A percentile compares a stretch with the other conserved stretches of the same genome.
Evolutionary conservation across 805 yeast species (phyloP).

Genomic region (Wickerhamomyces xylosicus): DNA sequence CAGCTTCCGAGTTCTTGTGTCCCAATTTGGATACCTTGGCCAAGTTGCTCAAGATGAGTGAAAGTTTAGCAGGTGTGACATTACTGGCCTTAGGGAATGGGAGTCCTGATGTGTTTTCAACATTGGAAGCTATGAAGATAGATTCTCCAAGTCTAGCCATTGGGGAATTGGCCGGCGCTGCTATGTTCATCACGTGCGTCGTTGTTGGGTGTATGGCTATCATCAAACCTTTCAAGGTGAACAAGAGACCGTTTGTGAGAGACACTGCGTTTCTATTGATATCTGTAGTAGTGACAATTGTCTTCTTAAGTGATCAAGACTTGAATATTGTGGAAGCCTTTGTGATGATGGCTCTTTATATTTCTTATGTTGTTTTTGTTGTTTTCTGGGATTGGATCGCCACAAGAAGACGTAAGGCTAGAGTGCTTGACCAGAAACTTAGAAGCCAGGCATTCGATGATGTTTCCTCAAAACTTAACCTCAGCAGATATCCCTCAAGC

Average conservation of each 20-base stretch:
- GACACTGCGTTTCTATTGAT: conserved; percentile 53
- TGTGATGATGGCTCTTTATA: conserved; percentile 45
- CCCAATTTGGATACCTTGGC: conserved; percentile 73
- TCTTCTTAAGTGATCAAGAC: conserved; percentile 46
- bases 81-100: conserved; percentile 88
- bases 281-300: conserved; percentile 34
- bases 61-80: conserved; percentile 79
- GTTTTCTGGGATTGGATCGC: conserved; percentile 19
- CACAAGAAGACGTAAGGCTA: conserved; percentile 9
- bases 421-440: conserved; percentile 14
- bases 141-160: conserved; percentile 70
- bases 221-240: conserved; percentile 57
- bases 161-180: conserved; percentile 89
- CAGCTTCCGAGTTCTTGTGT: conserved; percentile 78
- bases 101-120: conserved; percentile 80
- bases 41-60: conserved; percentile 51
- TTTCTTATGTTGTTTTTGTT: conserved; percentile 44
- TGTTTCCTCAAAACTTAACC: neutral
- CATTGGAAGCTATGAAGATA: conserved; percentile 69
- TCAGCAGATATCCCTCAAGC: neutral
- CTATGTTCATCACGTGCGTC: conserved; percentile 73
- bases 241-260: conserved; percentile 17
- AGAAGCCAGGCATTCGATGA: conserved; percentile 14
- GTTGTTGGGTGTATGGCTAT: conserved; percentile 77
- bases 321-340: conserved; percentile 48